These are phyloP conservation scores for Auricularia heimuer DNA, from an alignment of 768 basidiomycete genomes.

Conservation along the genomic window DNA sequence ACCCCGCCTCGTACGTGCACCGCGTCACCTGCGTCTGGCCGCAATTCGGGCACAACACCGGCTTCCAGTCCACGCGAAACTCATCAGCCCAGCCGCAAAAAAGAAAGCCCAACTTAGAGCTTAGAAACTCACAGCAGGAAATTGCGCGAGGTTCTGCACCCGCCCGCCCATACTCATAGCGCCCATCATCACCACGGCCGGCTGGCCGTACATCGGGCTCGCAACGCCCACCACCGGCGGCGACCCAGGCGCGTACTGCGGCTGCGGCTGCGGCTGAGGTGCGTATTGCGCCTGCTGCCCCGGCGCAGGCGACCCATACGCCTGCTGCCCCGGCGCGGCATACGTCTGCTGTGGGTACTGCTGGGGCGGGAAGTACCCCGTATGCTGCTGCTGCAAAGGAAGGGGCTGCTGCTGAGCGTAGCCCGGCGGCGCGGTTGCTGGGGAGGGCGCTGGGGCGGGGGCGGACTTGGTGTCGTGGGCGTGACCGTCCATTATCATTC, in stretches of 20 bases:
- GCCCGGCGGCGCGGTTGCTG: too few relatives aligned
- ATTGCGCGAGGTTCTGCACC: background rate
- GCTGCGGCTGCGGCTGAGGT: too few relatives aligned
- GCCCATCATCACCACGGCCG: background rate
- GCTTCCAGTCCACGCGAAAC: background rate
- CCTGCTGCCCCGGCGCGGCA: background rate
- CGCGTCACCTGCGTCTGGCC: background rate
- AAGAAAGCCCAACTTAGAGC: background rate
- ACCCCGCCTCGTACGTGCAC: background rate
- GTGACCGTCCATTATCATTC: background rate
- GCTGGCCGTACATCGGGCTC: background rate
- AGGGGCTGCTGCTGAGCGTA: background rate
- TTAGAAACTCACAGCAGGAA: background rate
- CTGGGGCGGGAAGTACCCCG: background rate
- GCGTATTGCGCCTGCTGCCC: too few relatives aligned
- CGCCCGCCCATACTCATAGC: constrained; percentile 1
- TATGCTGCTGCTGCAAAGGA: background rate
- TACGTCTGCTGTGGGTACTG: background rate
- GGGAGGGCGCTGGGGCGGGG: too few relatives aligned
- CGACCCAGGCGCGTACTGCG: too few relatives aligned
- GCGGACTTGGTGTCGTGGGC: background rate
- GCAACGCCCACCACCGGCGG: too few relatives aligned
- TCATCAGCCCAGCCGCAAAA: background rate
- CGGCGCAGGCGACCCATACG: background rate
- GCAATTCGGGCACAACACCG: background rate